Evolutionary conservation across 805 yeast species (phyloP).

Genomic region (Cyberlindnera lachancei): DNA sequence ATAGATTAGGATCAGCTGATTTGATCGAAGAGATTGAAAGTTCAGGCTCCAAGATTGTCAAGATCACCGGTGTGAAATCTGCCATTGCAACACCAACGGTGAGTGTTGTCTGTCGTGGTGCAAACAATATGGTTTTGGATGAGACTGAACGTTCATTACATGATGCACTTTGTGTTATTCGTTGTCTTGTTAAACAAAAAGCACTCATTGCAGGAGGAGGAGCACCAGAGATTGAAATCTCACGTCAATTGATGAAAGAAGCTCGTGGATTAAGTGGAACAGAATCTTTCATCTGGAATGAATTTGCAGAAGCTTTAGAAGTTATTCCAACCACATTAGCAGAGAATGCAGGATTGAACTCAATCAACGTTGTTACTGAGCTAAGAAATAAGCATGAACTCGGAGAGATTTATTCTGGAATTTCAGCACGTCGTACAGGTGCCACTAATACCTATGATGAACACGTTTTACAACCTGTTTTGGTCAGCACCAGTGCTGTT

Average conservation of each 20-base stretch:
- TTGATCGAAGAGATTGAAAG: constrained; percentile 65
- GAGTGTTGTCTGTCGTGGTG: constrained; percentile 91
- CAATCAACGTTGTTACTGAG: constrained; percentile 85
- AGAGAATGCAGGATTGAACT: constrained; percentile 95
- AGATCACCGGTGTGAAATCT: constrained; percentile 79
- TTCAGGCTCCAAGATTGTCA: constrained; percentile 60
- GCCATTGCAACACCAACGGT: constrained; percentile 74
- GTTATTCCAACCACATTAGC: constrained; percentile 93
- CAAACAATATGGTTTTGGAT: constrained; percentile 81
- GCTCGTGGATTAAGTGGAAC: constrained; percentile 91
- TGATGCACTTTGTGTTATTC: constrained; percentile 92
- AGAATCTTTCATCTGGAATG: constrained; percentile 46
- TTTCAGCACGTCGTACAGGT: constrained; percentile 89
- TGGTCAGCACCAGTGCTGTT: constrained; percentile 91
- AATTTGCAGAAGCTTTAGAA: constrained; percentile 84
- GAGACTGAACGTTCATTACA: constrained; percentile 97
- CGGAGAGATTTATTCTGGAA: constrained; percentile 93
- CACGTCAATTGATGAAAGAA: constrained; percentile 86
- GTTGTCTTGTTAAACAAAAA: constrained; percentile 75
- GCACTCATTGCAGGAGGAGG: constrained; percentile 99
- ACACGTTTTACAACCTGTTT: constrained; percentile 92
- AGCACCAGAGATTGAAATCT: constrained; percentile 97
- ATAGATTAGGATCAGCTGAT: constrained; percentile 87
- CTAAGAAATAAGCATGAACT: constrained; percentile 83
- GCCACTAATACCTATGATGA: constrained; percentile 88